Evolutionary conservation across 352 stramenopile genomes (phyloP).

Genomic region (Pythium plurisporium): DNA sequence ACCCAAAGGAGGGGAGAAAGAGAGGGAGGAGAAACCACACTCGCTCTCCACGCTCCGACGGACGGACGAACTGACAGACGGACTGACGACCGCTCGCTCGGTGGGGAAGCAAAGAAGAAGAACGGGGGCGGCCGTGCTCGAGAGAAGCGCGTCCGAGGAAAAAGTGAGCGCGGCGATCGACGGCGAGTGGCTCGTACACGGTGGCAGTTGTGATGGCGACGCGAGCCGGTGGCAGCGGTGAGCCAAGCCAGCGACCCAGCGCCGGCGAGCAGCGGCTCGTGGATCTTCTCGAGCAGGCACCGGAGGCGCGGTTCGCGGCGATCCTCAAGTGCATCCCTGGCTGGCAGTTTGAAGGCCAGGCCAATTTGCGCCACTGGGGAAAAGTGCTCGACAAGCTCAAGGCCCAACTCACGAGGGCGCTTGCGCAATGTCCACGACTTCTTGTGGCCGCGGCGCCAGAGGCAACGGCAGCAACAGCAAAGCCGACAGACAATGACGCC

Average conservation of each 20-base stretch:
- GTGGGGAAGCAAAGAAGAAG: no score
- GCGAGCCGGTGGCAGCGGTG: constrained; percentile 3
- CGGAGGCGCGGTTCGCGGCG: constrained; percentile 38
- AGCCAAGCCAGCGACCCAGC: constrained; percentile 27
- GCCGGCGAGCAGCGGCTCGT: constrained; percentile 57
- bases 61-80: neutral
- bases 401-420: constrained; percentile 35
- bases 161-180: neutral
- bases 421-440: constrained; percentile 38
- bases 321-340: constrained; percentile 65
- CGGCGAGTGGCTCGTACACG: no score
- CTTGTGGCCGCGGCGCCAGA: constrained; percentile 29
- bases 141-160: neutral
- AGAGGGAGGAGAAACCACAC: no score
- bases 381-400: constrained; percentile 56
- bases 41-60: neutral
- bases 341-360: constrained; percentile 80
- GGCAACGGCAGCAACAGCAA: neutral
- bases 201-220: no score
- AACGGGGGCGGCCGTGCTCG: neutral
- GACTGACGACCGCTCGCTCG: neutral
- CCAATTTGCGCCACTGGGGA: constrained; percentile 67
- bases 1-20: neutral
- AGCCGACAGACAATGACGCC: neutral
- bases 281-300: constrained; percentile 49